A percentile compares a stretch with the other conserved stretches of the same genome.
These are phyloP conservation scores for Sporothrix luriei DNA, from an alignment of 2,329 filamentous ascomycete species.

Conservation along the genomic window DNA sequence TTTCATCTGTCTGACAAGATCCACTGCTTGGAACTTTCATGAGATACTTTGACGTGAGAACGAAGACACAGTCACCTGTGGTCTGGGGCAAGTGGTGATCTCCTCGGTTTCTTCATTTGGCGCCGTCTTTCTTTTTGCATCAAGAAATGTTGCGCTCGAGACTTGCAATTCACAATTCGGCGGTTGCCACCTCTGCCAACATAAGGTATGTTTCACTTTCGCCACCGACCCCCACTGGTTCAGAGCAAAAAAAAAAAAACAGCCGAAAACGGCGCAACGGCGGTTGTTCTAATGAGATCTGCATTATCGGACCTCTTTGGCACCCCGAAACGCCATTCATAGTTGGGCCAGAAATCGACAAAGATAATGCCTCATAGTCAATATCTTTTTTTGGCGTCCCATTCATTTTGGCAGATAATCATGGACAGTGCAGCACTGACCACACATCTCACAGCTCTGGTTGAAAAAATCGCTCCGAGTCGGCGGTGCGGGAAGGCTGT, in stretches of 20 bases:
- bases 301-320: slow-evolving; percentile 26
- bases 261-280: not conserved
- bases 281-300: slow-evolving; percentile 28
- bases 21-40: slow-evolving; percentile 16
- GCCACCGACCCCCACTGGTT: slow-evolving; percentile 8
- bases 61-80: not conserved
- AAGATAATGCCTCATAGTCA: slow-evolving; percentile 27
- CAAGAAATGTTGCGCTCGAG: not conserved
- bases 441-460: slow-evolving; percentile 9
- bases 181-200: not conserved
- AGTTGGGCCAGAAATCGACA: not conserved
- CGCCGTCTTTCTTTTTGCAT: not conserved
- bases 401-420: not conserved
- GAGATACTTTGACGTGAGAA: slow-evolving; percentile 1
- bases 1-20: slow-evolving; percentile 2
- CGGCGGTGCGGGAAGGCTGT: slow-evolving; percentile 15
- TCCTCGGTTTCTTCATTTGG: not conserved
- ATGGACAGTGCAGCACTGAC: not conserved
- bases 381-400: not conserved
- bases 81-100: slow-evolving; percentile 6
- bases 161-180: not conserved
- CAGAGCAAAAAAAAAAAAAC: not conserved
- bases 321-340: slow-evolving; percentile 17
- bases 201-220: not conserved
- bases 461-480: not conserved